Base-by-base conservation (phyloP, 2,329 filamentous ascomycete species). In the Penicillium sp. region DNA sequence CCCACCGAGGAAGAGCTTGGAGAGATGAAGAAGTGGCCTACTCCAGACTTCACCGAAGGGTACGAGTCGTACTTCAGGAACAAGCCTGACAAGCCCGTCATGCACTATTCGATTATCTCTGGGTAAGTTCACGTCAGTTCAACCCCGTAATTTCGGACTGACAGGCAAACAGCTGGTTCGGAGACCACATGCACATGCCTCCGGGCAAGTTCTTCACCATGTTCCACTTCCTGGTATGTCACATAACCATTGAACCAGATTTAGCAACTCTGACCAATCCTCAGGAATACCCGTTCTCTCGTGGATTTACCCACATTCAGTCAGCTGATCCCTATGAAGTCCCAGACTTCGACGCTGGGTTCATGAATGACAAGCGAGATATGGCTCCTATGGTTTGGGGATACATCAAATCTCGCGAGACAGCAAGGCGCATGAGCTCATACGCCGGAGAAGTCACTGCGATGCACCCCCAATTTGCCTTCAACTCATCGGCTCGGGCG, bases 351-450 rank as follows among this genome's bases (percentile, higher is more conserved):
- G 89, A 92, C 69, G 83, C 87, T 1, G 88, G 89, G 21, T 92
- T 92, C 78, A 91, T 92, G 89, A 92, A 90, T 65, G 89, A 92
- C 74, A 87, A 90, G 74, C 82, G 89, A 22, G 90, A 92, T 67
- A 92, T 92, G 89, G 88, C 86, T 1, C 88, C 89, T 8, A 91
- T 90, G 86, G 88, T 92, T 5, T 92, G 89, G 89, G 86, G 86
- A 4, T 92, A 92, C 74, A 89, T 91, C 79, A 91, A 91, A 76
- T 90, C 86, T 2, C 86, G 89, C 54, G 89, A 91, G 80, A 92
- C 88, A 3, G 89, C 89, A 1, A 83, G 89, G 3, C 84, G 88
- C 59, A 91, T 91, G 89, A 82, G 87, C 24, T 85, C 88, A 0
- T 92, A 90, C 60, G 88, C 88, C 1, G 89, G 89, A 56, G 89